Conservation (phyloP, 352 stramenopile genomes). For the Phytophthora sp. region DNA sequence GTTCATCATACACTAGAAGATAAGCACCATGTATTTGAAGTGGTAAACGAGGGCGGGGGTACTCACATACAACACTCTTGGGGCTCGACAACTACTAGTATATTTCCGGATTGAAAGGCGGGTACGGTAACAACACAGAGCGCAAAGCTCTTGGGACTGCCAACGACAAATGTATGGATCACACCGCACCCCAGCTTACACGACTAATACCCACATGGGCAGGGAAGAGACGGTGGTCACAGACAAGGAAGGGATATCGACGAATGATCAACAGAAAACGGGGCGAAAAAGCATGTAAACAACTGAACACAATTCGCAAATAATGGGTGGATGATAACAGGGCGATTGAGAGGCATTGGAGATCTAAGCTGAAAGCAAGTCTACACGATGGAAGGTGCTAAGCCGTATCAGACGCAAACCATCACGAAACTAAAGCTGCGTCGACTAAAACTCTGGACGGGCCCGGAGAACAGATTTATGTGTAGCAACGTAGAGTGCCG, state of each 20-base stretch:
- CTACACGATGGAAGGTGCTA: not conserved
- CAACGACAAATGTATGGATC: not conserved
- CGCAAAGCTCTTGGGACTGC: not conserved
- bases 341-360: not conserved
- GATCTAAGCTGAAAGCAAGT: not conserved
- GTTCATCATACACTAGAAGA: not conserved
- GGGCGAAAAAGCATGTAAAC: not conserved
- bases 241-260: not conserved
- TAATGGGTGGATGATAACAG: not conserved
- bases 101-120: no score
- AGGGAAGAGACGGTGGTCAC: not conserved
- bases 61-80: not conserved
- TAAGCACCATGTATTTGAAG: not conserved
- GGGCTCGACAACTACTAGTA: not conserved
- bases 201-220: not conserved
- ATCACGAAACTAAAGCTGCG: not conserved
- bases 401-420: constrained; percentile 6
- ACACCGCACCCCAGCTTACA: not conserved
- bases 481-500: no score
- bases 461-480: not conserved
- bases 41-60: not conserved
- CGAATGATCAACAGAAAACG: not conserved
- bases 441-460: no score
- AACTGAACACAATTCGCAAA: not conserved
- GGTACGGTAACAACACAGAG: no score